Conservation (phyloP, 176 grass and related monocot genomes). For the Neostapfia colusana region DNA sequence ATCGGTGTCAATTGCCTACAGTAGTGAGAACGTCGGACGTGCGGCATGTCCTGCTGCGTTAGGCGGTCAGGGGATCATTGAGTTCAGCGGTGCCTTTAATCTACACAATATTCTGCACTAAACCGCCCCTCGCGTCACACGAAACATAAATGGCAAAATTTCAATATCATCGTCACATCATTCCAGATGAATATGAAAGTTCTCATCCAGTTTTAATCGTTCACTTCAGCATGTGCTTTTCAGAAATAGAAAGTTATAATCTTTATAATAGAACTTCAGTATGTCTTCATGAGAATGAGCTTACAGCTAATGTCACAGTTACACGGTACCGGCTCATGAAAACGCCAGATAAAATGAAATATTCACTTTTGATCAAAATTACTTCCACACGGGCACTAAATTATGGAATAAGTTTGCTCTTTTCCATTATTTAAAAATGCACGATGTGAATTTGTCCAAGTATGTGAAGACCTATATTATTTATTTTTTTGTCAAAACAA, state of each 20-base stretch:
- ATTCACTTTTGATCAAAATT: slow-evolving; percentile 20
- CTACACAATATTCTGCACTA: background rate
- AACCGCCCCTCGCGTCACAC: background rate
- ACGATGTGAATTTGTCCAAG: background rate
- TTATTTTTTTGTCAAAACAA: too few relatives aligned
- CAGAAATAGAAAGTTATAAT: background rate
- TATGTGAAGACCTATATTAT: slow-evolving; percentile 39
- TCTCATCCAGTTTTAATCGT: background rate
- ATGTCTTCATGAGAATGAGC: slow-evolving; percentile 19
- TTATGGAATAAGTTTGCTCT: slow-evolving; percentile 48
- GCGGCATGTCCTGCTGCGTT: too few relatives aligned
- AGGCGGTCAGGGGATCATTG: too few relatives aligned
- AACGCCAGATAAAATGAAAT: slow-evolving; percentile 39
- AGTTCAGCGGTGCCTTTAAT: too few relatives aligned
- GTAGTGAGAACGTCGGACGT: too few relatives aligned
- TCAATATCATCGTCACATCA: background rate
- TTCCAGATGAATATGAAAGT: background rate
- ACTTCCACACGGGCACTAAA: slow-evolving; percentile 26
- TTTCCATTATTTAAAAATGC: slow-evolving; percentile 55
- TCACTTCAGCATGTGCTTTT: background rate
- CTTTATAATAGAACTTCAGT: slow-evolving; percentile 7
- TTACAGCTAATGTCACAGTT: background rate
- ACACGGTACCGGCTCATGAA: slow-evolving; percentile 29
- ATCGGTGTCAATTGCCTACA: too few relatives aligned
- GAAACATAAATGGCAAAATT: background rate